Percentiles rank a stretch among this genome's conserved stretches.
Evolutionary conservation across 345 rosid genomes (phyloP).

Genomic region (Geranium rotundifolium): DNA sequence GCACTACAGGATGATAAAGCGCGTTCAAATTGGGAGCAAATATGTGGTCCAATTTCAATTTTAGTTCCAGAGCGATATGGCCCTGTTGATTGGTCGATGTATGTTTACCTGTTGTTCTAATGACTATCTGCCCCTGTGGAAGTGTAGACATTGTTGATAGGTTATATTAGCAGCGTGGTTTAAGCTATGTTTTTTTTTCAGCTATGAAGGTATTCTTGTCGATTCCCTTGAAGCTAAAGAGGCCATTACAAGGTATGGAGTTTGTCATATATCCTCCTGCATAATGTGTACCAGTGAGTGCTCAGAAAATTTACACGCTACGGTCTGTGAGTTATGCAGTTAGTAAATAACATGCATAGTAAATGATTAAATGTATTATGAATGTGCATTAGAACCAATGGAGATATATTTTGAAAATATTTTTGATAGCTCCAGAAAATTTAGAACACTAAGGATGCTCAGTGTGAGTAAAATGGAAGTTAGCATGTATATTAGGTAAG

Average conservation of each 20-base stretch:
- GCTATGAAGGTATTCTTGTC: constrained; percentile 80
- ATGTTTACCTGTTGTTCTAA: constrained; percentile 18
- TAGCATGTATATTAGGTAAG: too few species aligned
- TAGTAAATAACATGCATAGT: background rate
- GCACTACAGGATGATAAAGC: constrained; percentile 50
- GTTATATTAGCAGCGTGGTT: background rate
- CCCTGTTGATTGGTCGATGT: constrained; percentile 83
- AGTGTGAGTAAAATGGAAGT: too few species aligned
- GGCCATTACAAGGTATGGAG: constrained; percentile 57
- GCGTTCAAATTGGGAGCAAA: constrained; percentile 50
- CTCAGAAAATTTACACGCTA: background rate
- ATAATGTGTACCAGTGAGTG: background rate
- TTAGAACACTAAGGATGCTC: too few species aligned
- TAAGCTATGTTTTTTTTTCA: constrained; percentile 17
- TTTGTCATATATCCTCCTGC: background rate
- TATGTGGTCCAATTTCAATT: constrained; percentile 39
- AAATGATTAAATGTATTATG: too few species aligned
- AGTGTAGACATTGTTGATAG: background rate
- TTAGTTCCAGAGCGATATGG: constrained; percentile 38
- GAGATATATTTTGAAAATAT: too few species aligned
- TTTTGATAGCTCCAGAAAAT: too few species aligned
- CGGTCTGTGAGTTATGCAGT: background rate
- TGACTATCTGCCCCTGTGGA: background rate
- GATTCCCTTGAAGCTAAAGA: constrained; percentile 82
- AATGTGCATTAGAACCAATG: too few species aligned